Conservation (phyloP, 2,329 filamentous ascomycete species). For the Sporothrix brunneoviolacea region DNA sequence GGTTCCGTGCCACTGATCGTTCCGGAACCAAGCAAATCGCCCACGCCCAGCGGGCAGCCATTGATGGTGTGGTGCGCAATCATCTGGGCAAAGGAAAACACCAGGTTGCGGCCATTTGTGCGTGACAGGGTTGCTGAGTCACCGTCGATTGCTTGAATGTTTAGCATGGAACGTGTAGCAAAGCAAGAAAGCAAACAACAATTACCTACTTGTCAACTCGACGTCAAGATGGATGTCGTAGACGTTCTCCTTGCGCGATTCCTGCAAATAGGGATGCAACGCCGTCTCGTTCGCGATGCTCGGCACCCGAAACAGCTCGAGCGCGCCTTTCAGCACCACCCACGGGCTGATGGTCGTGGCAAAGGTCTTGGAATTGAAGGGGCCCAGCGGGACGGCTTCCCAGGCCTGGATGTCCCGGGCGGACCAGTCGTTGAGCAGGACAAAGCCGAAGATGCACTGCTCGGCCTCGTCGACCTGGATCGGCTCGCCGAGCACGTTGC, state of each 20-base stretch:
- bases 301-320: too few relatives aligned
- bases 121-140: too few relatives aligned
- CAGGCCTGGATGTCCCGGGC: constrained; percentile 75
- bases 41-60: not conserved
- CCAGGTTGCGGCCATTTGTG: constrained; percentile 1
- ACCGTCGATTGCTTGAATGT: too few relatives aligned
- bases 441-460: constrained; percentile 68
- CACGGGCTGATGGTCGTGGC: constrained; percentile 69
- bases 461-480: constrained; percentile 59
- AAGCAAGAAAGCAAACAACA: too few relatives aligned
- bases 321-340: constrained; percentile 69
- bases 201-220: too few relatives aligned
- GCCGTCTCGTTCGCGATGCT: too few relatives aligned
- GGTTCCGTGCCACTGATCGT: too few relatives aligned
- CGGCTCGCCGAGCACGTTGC: constrained; percentile 58
- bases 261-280: too few relatives aligned
- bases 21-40: not conserved
- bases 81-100: constrained; percentile 4
- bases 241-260: too few relatives aligned
- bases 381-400: constrained; percentile 76
- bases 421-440: constrained; percentile 83
- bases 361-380: constrained; percentile 81
- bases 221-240: too few relatives aligned
- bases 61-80: not conserved
- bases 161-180: too few relatives aligned